Percentiles rank a stretch among this genome's conserved stretches.
Evolutionary conservation across 371 early-diverging fungal genomes (phyloP).

Genomic region (Circinella umbellata): DNA sequence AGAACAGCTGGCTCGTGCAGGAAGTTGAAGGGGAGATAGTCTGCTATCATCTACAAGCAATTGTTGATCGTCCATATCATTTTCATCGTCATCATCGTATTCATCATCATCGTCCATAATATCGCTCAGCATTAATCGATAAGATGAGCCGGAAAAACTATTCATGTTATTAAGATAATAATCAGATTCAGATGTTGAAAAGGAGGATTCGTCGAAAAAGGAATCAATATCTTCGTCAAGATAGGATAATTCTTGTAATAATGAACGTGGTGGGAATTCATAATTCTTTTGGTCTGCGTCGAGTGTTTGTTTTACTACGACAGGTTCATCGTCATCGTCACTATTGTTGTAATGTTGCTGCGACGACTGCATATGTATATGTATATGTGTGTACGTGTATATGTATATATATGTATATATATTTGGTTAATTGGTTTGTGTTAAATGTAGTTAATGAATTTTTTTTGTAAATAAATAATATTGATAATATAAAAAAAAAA

Average conservation of each 20-base stretch:
- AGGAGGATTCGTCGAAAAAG: conserved; percentile 49
- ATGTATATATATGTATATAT: too few species aligned
- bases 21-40: conserved; percentile 46
- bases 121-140: background rate
- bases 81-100: background rate
- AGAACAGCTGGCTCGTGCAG: conserved; percentile 23
- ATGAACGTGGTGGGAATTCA: conserved; percentile 49
- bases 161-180: conserved; percentile 11
- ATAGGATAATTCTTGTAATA: conserved; percentile 28
- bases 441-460: too few species aligned
- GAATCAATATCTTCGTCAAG: conserved; percentile 27
- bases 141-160: conserved; percentile 15
- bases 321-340: conserved; percentile 20
- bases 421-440: too few species aligned
- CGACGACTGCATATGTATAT: background rate
- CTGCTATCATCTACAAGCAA: conserved; percentile 35
- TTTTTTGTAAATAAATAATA: too few species aligned
- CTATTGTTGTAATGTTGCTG: background rate
- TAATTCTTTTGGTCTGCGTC: conserved; percentile 46
- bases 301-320: conserved; percentile 41
- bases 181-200: conserved; percentile 41
- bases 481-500: conserved; percentile 11
- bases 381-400: background rate
- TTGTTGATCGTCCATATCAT: conserved; percentile 7
- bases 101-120: too few species aligned